Percentiles rank a stretch among this genome's conserved stretches.
Evolutionary conservation across 345 rosid species (phyloP).

Genomic region (Boechera retrofracta): DNA sequence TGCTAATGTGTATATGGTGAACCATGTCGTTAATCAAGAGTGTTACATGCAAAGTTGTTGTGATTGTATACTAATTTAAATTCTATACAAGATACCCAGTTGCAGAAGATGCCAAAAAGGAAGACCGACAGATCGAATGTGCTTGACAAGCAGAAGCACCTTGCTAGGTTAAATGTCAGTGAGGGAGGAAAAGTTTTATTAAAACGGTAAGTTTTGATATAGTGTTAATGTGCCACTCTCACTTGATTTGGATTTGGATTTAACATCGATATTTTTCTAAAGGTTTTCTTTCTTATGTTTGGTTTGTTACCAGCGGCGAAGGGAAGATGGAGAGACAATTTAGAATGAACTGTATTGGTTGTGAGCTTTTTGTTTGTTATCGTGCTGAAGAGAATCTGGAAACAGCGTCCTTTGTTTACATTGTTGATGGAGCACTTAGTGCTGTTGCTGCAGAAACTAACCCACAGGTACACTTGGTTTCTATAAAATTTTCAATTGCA

Average conservation of each 20-base stretch:
- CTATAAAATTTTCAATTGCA: neutral
- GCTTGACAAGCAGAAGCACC: constrained; percentile 92
- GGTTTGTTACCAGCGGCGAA: constrained; percentile 68
- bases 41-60: constrained; percentile 14
- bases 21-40: neutral
- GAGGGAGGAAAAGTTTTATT: constrained; percentile 90
- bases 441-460: constrained; percentile 95
- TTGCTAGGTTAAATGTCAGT: constrained; percentile 72
- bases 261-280: neutral
- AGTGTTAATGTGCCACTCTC: neutral
- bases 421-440: constrained; percentile 82
- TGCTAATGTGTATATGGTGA: constrained; percentile 4
- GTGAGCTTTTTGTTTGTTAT: constrained; percentile 89
- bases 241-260: neutral
- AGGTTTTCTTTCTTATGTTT: neutral
- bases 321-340: constrained; percentile 96
- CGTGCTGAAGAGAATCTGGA: constrained; percentile 92
- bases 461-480: constrained; percentile 63
- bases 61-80: constrained; percentile 45
- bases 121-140: constrained; percentile 92
- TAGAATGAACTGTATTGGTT: constrained; percentile 93
- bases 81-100: constrained; percentile 81
- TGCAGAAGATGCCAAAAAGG: constrained; percentile 97
- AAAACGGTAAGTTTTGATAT: constrained; percentile 58
- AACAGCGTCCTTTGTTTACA: constrained; percentile 67